phyloP scores from a whole-genome alignment of 148 eudicot genomes.

The Nepenthes gracilis region DNA sequence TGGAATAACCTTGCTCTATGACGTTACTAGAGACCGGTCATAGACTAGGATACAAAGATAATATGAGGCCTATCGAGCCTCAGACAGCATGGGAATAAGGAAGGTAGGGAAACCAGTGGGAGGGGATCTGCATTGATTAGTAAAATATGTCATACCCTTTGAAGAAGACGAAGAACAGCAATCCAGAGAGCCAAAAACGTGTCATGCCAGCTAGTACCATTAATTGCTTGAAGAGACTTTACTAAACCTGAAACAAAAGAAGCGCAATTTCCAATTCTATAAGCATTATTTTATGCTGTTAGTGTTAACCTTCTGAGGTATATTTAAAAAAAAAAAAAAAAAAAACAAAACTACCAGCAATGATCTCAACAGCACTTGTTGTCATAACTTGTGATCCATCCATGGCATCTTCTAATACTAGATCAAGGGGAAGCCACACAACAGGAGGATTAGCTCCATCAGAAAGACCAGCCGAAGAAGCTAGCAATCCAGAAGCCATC shows the following conservation, averaged over 20 bases:
- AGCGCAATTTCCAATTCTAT: constrained; percentile 2
- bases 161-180: constrained; percentile 88
- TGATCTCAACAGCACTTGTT: constrained; percentile 71
- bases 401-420: constrained; percentile 79
- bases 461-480: constrained; percentile 43
- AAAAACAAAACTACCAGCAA: constrained; percentile 44
- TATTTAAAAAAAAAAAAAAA: background rate
- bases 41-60: no score
- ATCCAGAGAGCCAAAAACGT: constrained; percentile 85
- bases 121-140: background rate
- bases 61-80: no score
- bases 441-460: constrained; percentile 53
- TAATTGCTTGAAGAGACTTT: constrained; percentile 69
- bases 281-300: background rate
- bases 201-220: constrained; percentile 72
- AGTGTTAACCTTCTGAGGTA: background rate
- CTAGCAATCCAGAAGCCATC: constrained; percentile 29
- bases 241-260: constrained; percentile 44
- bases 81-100: background rate
- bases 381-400: constrained; percentile 77
- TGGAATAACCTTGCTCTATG: no score
- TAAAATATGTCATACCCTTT: constrained; percentile 47
- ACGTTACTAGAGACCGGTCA: no score
- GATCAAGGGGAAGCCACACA: constrained; percentile 92
- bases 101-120: background rate